These are phyloP conservation scores for Jatropha multifida DNA, from an alignment of 441 rosid genomes.

Conservation along the genomic window DNA sequence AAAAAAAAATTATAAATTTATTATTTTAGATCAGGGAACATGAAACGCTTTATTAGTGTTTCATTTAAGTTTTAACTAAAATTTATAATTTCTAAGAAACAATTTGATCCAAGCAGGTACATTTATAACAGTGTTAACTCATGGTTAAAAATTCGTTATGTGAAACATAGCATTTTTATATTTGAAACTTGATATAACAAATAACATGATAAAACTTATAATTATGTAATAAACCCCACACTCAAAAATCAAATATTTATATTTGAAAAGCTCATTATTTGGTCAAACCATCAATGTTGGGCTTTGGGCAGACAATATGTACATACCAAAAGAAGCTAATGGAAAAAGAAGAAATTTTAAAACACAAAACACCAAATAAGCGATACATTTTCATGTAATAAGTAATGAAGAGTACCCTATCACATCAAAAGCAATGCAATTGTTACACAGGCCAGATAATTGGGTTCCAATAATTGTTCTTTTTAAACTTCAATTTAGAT, in stretches of 20 bases:
- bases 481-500: too few species aligned
- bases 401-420: slow-evolving; percentile 10
- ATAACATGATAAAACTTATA: background rate
- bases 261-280: slow-evolving; percentile 12
- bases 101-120: too few species aligned
- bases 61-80: too few species aligned
- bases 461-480: background rate
- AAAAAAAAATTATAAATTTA: too few species aligned
- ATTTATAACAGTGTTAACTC: background rate
- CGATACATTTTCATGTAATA: background rate
- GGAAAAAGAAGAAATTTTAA: background rate
- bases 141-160: too few species aligned
- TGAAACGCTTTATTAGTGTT: too few species aligned
- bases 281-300: slow-evolving; percentile 22
- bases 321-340: background rate
- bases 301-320: slow-evolving; percentile 24
- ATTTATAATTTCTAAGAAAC: too few species aligned
- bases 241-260: background rate
- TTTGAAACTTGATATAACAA: too few species aligned
- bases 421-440: background rate
- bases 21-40: too few species aligned
- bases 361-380: background rate
- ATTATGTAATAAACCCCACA: background rate
- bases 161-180: too few species aligned
- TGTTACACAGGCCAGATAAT: background rate